phyloP scores from a whole-genome alignment of 2,329 filamentous ascomycete species.

The Aspergillus arachidicola region DNA sequence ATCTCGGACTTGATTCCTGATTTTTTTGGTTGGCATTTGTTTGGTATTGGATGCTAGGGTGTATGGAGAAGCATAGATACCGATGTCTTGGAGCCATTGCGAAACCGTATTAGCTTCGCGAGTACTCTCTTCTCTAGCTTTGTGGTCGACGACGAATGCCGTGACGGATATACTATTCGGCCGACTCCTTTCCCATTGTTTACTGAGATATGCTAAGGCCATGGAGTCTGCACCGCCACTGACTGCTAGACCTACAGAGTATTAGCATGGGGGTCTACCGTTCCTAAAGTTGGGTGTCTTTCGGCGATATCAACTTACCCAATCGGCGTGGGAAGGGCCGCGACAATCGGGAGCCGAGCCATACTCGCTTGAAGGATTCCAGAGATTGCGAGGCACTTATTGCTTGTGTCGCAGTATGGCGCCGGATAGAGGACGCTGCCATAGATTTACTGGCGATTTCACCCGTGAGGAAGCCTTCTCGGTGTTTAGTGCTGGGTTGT shows the following conservation, averaged over 20 bases:
- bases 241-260: constrained; percentile 69
- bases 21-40: background rate
- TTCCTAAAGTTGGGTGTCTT: too few species aligned
- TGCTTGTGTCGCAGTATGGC: constrained; percentile 13
- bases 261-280: background rate
- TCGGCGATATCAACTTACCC: constrained; percentile 24
- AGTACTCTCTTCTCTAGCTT: constrained; percentile 56
- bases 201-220: constrained; percentile 80
- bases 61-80: constrained; percentile 32
- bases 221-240: constrained; percentile 98
- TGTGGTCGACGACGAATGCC: constrained; percentile 65
- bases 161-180: constrained; percentile 39
- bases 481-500: background rate
- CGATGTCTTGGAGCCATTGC: constrained; percentile 46
- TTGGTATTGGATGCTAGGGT: background rate
- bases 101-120: constrained; percentile 58
- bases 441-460: constrained; percentile 11
- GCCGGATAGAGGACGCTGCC: constrained; percentile 17
- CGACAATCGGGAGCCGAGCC: constrained; percentile 25
- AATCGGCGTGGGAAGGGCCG: constrained; percentile 27
- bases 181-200: constrained; percentile 42
- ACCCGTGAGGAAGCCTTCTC: background rate
- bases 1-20: constrained; percentile 39
- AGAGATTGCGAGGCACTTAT: constrained; percentile 33
- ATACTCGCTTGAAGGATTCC: constrained; percentile 32